Evolutionary conservation across 768 basidiomycete species (phyloP), one percentile per base, ranked within the genome.

Genomic region (Pilatotrama ljubarskyi): DNA sequence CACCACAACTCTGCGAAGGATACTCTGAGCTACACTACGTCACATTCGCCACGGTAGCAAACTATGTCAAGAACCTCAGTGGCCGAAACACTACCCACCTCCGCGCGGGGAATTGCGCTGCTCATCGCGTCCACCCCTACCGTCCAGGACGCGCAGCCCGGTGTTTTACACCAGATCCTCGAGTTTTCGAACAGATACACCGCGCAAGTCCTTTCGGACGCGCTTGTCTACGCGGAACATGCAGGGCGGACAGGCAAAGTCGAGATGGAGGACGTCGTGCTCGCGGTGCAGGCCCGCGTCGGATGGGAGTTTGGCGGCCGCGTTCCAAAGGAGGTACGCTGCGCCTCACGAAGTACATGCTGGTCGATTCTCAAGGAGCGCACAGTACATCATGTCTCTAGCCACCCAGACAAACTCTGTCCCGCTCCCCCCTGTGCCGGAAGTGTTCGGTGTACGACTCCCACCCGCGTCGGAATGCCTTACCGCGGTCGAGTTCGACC

Each of bases 221-320:
- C 91, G 29, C 85, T 85, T 64, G 89, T 93, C 18, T 94, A 94
- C 70, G 88, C 91, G 15, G 93, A 94, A 66, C 92, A 94, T 70
- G 92, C 89, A 18, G 89, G 90, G 14, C 80, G 86, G 43, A 72
- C 84, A 2, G 88, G 87, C 59, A 92, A 89, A 75, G 79, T 94
- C 55, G 91, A 93, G 64, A 83, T 87, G 79, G 91, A 94, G 63
- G 92, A 94, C 73, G 77, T 91, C 47, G 81, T 84, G 3, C 78
- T 94, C 40, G 90, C 91, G 2, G 87, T 93, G 5, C 92, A 94
- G 72, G 91, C 91, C 6, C 85, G 92, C 57, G 93, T 94, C 4
- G 93, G 92, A 42, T 94, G 93, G 93, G 93, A 94, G 73, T 90
- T 93, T 70, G 92, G 91, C 22, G 92, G 93, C 6, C 81, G 91